Conservation (phyloP, 257 asterid genomes). For the Scutellaria baicalensis region DNA sequence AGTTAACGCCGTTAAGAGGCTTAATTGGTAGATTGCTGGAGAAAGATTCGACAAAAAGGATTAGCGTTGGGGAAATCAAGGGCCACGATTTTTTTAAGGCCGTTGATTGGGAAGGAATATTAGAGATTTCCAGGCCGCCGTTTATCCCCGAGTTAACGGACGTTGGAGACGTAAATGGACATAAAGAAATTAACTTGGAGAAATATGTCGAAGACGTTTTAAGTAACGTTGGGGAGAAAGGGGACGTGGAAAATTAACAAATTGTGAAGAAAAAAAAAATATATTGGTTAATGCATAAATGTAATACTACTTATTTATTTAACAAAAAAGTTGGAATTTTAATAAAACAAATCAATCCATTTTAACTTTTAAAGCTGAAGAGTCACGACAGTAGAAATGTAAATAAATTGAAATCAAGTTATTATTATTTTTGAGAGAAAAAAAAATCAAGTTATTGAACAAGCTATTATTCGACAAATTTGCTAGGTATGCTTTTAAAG, state of each 20-base stretch:
- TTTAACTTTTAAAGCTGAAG: too few species aligned
- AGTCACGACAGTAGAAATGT: too few species aligned
- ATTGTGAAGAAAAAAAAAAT: constrained; percentile 15
- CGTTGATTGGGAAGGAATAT: constrained; percentile 57
- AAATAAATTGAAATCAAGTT: too few species aligned
- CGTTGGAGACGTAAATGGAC: constrained; percentile 34
- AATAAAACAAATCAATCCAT: too few species aligned
- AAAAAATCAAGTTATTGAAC: too few species aligned
- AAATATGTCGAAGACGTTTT: constrained; percentile 49
- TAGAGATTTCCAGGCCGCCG: constrained; percentile 67
- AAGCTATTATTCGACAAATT: too few species aligned
- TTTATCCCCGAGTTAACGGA: constrained; percentile 47
- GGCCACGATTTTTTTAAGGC: constrained; percentile 46
- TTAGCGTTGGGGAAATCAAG: constrained; percentile 39
- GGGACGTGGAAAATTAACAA: neutral
- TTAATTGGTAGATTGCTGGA: constrained; percentile 58
- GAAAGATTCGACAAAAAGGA: constrained; percentile 60
- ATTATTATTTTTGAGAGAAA: too few species aligned
- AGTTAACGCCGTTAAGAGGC: constrained; percentile 63
- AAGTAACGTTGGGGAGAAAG: constrained; percentile 21
- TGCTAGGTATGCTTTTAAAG: too few species aligned
- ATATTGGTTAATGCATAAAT: constrained; percentile 15
- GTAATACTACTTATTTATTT: too few species aligned
- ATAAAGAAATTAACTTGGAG: constrained; percentile 53
- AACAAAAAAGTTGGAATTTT: too few species aligned